Evolutionary conservation across 2,329 filamentous ascomycete species (phyloP), one percentile per base, ranked within the genome.

Genomic region (Nemania sp.): DNA sequence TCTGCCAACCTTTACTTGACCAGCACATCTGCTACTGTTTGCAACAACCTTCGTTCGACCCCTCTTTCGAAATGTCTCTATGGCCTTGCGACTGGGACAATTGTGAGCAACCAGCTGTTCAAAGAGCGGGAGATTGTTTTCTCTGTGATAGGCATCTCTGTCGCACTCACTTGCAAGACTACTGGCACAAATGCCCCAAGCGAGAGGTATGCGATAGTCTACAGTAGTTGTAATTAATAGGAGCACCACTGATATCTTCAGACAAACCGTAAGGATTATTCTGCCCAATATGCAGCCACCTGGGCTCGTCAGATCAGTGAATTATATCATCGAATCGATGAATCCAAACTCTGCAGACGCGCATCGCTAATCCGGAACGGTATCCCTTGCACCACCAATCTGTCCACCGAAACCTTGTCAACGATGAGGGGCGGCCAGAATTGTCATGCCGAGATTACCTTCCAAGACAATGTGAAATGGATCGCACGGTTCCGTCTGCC

Each of bases 351-450:
- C 7, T 67, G 68, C 43, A 46, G 50, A 13, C 65, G 63, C 25
- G 68, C 66, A 34, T 69, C 66, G 18, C 50, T 46, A 32, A 42
- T 67, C 2, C 51, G 65, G 10, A 34, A 48, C 18, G 65, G 57
- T 5, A 59, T 66, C 2, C 64, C 54, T 10, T 72, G 67, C 39
- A 47, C 54, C 3, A 32, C 69, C 5, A 54, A 71, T 51, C n/a
- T 71, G 7, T 69, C 62, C 2, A 18, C 49, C 4, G 60, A 66
- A 45, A 60, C 17, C 15, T 49, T 71, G 4, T 67, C 64, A n/a
- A 34, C 47, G 4, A 71, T 70, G 66, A 71, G 69, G 65, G 68
- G 71, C 20, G 63, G 67, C 0, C 65, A 71, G 43, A 72, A 71
- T 42, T 71, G 66, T 34, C 68, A 73, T 61, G 66, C 66, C 4